phyloP scores from a whole-genome alignment of 73 alveolate genomes.

The Durusdinium trenchii region DNA sequence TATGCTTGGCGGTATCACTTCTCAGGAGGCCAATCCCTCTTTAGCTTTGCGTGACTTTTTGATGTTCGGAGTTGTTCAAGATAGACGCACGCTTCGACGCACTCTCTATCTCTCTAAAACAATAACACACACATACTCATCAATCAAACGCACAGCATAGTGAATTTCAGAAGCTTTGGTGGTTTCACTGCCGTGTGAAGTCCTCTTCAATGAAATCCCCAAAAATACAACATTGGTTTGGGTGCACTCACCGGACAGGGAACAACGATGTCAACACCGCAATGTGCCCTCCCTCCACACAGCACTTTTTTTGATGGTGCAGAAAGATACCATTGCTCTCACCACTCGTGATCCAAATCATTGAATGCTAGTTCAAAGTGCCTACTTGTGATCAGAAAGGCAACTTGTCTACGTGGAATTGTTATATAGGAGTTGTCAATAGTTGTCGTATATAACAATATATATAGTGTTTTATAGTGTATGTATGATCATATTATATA shows the following conservation, averaged over 20 bases:
- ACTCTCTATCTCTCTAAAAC: neutral
- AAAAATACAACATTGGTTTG: too few species aligned
- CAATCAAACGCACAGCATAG: neutral
- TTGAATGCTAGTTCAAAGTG: neutral
- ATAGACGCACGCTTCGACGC: neutral
- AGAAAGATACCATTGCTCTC: too few species aligned
- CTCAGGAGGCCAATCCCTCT: conserved; percentile 97
- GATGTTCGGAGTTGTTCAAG: neutral
- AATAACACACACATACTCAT: neutral
- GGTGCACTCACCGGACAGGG: too few species aligned
- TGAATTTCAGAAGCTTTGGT: neutral
- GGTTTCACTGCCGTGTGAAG: neutral
- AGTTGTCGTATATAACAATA: neutral
- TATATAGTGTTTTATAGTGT: too few species aligned
- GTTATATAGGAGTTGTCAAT: neutral
- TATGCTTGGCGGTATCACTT: conserved; percentile 98
- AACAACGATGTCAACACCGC: too few species aligned
- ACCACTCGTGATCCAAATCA: too few species aligned
- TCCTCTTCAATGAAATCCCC: neutral
- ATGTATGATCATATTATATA: too few species aligned
- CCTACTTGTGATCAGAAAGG: neutral
- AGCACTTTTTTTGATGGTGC: too few species aligned
- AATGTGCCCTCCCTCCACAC: too few species aligned
- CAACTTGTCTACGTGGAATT: neutral
- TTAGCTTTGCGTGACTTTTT: too few species aligned